A percentile compares a stretch with the other conserved stretches of the same genome.
phyloP scores from a whole-genome alignment of 2,329 filamentous ascomycete species.

The Ceratocystis destructans region DNA sequence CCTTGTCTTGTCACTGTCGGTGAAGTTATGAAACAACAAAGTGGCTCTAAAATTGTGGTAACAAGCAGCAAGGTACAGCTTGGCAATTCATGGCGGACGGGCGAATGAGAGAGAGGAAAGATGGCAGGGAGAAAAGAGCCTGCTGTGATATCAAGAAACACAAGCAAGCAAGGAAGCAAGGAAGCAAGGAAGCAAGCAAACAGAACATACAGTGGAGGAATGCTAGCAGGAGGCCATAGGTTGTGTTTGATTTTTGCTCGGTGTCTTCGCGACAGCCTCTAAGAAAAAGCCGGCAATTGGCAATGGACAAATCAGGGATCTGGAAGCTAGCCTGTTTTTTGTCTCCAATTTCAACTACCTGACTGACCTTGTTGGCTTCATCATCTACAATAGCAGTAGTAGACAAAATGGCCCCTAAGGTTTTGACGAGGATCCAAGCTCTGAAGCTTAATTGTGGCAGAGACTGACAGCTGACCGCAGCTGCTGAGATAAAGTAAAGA shows the following conservation, averaged over 20 bases:
- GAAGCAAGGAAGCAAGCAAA: no score
- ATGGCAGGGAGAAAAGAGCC: neutral
- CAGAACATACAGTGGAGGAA: no score
- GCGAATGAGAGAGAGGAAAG: neutral
- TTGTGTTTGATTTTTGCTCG: no score
- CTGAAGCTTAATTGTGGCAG: conserved; percentile 5
- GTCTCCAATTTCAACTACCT: neutral
- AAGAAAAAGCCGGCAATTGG: conserved; percentile 2
- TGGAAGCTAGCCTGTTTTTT: neutral
- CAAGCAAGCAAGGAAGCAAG: no score
- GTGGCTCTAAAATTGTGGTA: neutral
- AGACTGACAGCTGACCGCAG: neutral
- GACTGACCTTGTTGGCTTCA: neutral
- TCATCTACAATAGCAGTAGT: neutral
- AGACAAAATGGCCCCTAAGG: neutral
- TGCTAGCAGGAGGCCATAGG: no score
- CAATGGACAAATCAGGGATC: neutral
- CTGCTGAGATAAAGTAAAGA: neutral
- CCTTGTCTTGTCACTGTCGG: neutral
- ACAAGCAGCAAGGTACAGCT: conserved; percentile 1
- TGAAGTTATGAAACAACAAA: neutral
- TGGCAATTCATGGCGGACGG: neutral
- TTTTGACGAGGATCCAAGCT: neutral
- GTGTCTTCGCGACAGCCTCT: no score
- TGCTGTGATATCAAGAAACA: no score